Evolutionary conservation across 345 rosid species (phyloP).

Genomic region (Gossypium mustelinum): DNA sequence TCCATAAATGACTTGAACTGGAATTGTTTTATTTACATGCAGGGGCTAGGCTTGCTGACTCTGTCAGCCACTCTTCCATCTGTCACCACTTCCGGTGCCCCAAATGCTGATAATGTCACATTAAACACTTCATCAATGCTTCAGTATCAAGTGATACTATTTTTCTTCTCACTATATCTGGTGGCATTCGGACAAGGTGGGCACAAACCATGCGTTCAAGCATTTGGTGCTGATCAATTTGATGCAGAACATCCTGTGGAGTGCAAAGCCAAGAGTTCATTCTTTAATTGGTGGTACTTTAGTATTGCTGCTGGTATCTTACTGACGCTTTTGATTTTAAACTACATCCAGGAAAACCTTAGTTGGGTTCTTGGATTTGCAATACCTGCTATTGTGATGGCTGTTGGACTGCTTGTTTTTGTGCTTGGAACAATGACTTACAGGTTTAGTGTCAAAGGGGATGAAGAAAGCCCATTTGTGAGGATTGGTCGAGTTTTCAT

Average conservation of each 20-base stretch:
- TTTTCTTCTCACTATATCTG: constrained; percentile 35
- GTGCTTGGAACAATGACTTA: constrained; percentile 28
- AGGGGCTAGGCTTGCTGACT: constrained; percentile 47
- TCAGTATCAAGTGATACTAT: constrained; percentile 24
- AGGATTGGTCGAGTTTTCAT: constrained; percentile 31
- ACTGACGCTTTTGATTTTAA: constrained; percentile 34
- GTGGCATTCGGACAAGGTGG: constrained; percentile 45
- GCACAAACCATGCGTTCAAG: constrained; percentile 70
- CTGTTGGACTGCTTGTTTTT: constrained; percentile 27
- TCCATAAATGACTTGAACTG: not conserved
- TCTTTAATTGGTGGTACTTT: constrained; percentile 83
- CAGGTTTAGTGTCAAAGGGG: constrained; percentile 12
- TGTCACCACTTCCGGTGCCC: constrained; percentile 11
- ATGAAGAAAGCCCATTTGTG: constrained; percentile 19
- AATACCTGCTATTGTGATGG: constrained; percentile 26
- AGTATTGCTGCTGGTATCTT: constrained; percentile 44
- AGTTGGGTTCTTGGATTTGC: constrained; percentile 77
- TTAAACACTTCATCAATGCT: constrained; percentile 1
- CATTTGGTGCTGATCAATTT: constrained; percentile 84
- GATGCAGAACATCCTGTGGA: constrained; percentile 47
- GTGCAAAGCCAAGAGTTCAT: constrained; percentile 51
- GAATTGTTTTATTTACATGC: constrained; percentile 1
- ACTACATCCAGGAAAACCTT: constrained; percentile 65
- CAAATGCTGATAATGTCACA: not conserved
- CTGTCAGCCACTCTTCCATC: constrained; percentile 30